Evolutionary conservation across 441 rosid genomes (phyloP), one percentile per base, ranked within the genome.

Genomic region (Syzygium syzygioides): DNA sequence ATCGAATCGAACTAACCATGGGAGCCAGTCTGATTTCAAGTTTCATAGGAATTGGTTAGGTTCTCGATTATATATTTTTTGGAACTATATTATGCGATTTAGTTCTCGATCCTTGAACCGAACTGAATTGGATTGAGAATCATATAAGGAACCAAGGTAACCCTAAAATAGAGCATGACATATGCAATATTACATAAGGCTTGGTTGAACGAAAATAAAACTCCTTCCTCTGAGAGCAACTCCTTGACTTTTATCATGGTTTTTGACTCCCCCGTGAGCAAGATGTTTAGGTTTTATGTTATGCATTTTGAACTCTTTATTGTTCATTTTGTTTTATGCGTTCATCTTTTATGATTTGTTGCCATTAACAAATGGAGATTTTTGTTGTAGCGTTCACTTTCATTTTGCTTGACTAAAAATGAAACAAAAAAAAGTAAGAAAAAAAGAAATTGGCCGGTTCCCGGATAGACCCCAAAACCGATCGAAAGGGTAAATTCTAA

Each of bases 391-490:
- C 18, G 4, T 60, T 28, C 32, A 28, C 66, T 60, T 60, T 28
- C 18, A 60, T 60, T 60, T 60, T 60, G 4, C 66, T 28, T 60
- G 2, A 60, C 66, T 60, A 60, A 28, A 60, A 60, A 17, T 28
- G 66, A 60, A 8, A 60, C 12, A 60, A 60, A 26, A 57, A 28
- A 13, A 13, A 32, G 34, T 1, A 1, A 60, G 6, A 28, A 13
- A 4, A 4, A 10, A 4, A 57, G 7, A 60, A 60, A 2, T 60
- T 13, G 18, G 2, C 0, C 14, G 0, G 9, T 60, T 28, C 14
- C 15, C n/a, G 4, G 9, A 7, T 28, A 28, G 2, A 60, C 9
- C 7, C 0, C 6, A 0, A 6, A 60, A 60, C 0, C 28, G 0
- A 60, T 60, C 14, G 18, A 25, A 8, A 52, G 13, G 14, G 3